Percentiles rank a stretch among this genome's conserved stretches.
Evolutionary conservation across 192 early-diverging fungal species (phyloP).

Genomic region (Lobosporangium transversale): DNA sequence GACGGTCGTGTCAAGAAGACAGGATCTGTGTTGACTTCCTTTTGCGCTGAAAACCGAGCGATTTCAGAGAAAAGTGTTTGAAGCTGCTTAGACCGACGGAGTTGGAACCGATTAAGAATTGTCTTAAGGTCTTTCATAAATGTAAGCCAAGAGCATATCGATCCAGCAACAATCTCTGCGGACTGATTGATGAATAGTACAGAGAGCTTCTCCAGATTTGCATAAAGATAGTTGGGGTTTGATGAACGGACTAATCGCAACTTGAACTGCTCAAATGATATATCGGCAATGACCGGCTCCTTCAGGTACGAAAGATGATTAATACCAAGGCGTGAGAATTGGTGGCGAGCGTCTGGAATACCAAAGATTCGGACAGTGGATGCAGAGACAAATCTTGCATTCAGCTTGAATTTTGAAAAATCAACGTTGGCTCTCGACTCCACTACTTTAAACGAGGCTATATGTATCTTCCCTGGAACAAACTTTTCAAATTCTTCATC

Average conservation of each 20-base stretch:
- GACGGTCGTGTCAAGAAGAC: constrained; percentile 73
- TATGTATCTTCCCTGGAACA: constrained; percentile 55
- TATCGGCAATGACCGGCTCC: constrained; percentile 62
- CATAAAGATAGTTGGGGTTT: constrained; percentile 59
- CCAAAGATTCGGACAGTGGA: constrained; percentile 64
- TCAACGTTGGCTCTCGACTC: constrained; percentile 66
- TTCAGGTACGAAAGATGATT: constrained; percentile 34
- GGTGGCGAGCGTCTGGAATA: constrained; percentile 65
- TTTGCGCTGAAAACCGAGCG: constrained; percentile 58
- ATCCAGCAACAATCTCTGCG: constrained; percentile 75
- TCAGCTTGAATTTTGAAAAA: constrained; percentile 62
- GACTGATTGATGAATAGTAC: constrained; percentile 75
- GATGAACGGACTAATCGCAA: constrained; percentile 58
- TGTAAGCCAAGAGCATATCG: constrained; percentile 71
- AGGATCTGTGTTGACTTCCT: constrained; percentile 65
- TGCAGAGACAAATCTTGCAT: constrained; percentile 66
- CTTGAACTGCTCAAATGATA: constrained; percentile 54
- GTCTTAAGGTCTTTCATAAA: constrained; percentile 66
- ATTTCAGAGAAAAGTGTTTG: constrained; percentile 67
- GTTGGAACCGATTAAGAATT: constrained; percentile 59
- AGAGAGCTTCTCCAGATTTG: constrained; percentile 56
- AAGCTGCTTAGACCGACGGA: constrained; percentile 60
- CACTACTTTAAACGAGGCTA: constrained; percentile 57
- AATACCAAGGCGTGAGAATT: constrained; percentile 53
- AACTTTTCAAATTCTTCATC: constrained; percentile 62